These are phyloP conservation scores for Amanita molliuscula DNA, from an alignment of 768 basidiomycete species.

Conservation along the genomic window DNA sequence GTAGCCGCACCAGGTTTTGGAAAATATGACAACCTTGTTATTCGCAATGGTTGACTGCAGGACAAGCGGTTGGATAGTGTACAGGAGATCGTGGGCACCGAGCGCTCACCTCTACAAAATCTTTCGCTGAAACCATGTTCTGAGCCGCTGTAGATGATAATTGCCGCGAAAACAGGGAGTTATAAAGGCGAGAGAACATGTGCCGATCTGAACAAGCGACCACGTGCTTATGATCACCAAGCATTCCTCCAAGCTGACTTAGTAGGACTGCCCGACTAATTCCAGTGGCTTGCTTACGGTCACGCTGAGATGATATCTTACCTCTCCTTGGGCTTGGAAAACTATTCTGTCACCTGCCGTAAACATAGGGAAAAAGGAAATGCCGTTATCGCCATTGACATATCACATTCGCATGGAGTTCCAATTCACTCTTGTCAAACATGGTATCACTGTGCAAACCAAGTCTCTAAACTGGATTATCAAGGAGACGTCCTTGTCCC, in stretches of 20 bases:
- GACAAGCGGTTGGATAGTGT: conserved; percentile 1
- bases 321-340: neutral
- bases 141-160: conserved; percentile 20
- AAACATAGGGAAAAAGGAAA: neutral
- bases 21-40: conserved; percentile 49
- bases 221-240: too few relatives aligned
- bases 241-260: neutral
- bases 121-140: conserved; percentile 22
- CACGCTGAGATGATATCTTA: neutral
- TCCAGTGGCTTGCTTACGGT: neutral
- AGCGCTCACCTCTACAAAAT: conserved; percentile 33
- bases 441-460: neutral
- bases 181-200: conserved; percentile 6
- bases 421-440: neutral
- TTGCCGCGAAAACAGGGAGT: neutral
- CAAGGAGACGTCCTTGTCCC: neutral
- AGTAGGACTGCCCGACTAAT: neutral
- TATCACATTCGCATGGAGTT: neutral
- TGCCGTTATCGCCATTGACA: neutral
- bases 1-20: conserved; percentile 48
- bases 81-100: neutral
- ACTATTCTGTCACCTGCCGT: neutral
- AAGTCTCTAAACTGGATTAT: neutral
- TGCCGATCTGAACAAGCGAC: neutral
- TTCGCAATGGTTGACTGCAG: conserved; percentile 32